Conservation (phyloP, 2,329 filamentous ascomycete species). For the Apiospora arundinis region DNA sequence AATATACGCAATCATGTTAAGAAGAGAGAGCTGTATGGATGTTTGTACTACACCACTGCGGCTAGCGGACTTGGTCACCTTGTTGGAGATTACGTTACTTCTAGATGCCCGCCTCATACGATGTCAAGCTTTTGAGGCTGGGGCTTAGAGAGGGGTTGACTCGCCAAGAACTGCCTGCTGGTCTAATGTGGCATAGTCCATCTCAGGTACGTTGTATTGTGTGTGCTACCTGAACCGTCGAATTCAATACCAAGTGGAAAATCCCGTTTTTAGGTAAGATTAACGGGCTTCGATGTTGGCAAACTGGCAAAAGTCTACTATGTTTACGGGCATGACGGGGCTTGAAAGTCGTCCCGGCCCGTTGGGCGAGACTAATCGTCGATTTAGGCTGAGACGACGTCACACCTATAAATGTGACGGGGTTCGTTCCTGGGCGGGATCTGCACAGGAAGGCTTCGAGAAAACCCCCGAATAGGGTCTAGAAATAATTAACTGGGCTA, state of each 20-base stretch:
- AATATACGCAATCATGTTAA: constrained; percentile 6
- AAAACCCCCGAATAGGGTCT: neutral
- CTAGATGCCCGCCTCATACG: neutral
- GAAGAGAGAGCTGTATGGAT: neutral
- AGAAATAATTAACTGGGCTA: neutral
- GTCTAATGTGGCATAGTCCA: neutral
- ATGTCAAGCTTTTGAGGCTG: constrained; percentile 8
- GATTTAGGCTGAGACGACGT: constrained; percentile 14
- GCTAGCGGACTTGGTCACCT: neutral
- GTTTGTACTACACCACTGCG: neutral
- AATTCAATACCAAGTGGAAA: neutral
- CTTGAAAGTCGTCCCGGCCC: neutral
- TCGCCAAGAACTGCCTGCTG: neutral
- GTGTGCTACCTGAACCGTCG: neutral
- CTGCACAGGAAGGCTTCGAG: neutral
- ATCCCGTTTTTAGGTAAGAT: neutral
- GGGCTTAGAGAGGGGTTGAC: neutral
- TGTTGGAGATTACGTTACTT: neutral
- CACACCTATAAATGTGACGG: constrained; percentile 4
- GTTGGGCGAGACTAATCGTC: constrained; percentile 5
- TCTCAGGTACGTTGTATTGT: neutral
- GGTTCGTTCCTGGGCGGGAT: neutral
- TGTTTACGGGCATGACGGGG: neutral
- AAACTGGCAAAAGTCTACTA: neutral
- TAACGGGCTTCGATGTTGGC: neutral